Evolutionary conservation across 257 asterid species (phyloP).

Genomic region (Verbena officinalis): DNA sequence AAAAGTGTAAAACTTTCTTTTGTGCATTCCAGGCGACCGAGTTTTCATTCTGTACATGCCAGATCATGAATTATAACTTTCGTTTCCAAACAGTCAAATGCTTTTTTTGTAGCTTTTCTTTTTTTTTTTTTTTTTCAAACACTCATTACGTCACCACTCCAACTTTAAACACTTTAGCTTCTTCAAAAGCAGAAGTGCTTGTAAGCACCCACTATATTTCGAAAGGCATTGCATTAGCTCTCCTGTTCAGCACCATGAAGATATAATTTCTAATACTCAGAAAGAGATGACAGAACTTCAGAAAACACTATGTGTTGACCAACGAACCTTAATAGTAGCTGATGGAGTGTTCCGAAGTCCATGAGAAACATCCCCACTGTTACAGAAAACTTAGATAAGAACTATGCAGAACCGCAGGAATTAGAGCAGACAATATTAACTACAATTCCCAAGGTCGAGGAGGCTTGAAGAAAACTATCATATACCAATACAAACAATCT

Average conservation of each 20-base stretch:
- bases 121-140: no score
- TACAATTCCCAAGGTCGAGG: slow-evolving; percentile 18
- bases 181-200: no score
- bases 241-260: slow-evolving; percentile 17
- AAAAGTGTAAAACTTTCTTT: no score
- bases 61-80: no score
- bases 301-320: slow-evolving; percentile 7
- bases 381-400: slow-evolving; percentile 37
- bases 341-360: slow-evolving; percentile 86
- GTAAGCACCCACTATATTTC: no score
- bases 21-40: no score
- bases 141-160: no score
- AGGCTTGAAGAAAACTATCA: slow-evolving; percentile 10
- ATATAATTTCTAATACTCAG: not conserved
- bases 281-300: slow-evolving; percentile 10
- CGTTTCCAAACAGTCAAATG: no score
- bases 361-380: slow-evolving; percentile 82
- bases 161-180: no score
- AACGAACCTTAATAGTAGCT: slow-evolving; percentile 74
- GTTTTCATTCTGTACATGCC: no score
- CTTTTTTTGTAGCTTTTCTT: no score
- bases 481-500: slow-evolving; percentile 4
- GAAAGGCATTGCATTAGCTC: not conserved
- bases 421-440: slow-evolving; percentile 13
- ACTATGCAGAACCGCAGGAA: slow-evolving; percentile 15